These are phyloP conservation scores for Sporothrix phasma DNA, from an alignment of 2,329 filamentous ascomycete species.

Conservation along the genomic window DNA sequence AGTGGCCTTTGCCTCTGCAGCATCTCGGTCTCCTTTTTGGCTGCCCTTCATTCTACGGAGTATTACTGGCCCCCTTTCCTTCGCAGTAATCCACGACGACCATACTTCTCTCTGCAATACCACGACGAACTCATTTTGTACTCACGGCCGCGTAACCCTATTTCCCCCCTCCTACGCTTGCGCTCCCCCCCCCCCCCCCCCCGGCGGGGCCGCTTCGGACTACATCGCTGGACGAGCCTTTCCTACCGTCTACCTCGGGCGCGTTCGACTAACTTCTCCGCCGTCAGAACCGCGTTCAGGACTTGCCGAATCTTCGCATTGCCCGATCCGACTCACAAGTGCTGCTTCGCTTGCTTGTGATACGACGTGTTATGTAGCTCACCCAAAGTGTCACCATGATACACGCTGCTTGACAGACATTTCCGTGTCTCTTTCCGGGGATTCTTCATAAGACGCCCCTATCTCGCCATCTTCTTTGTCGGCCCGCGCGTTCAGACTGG, in stretches of 20 bases:
- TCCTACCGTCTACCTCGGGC: background rate
- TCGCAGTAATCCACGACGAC: too few species aligned
- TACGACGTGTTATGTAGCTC: background rate
- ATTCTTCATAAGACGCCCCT: background rate
- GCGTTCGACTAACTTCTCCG: background rate
- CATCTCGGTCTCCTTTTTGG: too few species aligned
- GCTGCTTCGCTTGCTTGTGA: background rate
- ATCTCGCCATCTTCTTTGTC: background rate
- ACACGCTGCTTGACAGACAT: background rate
- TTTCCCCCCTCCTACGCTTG: background rate
- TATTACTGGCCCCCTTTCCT: too few species aligned
- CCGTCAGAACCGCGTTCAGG: background rate
- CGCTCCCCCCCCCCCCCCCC: background rate
- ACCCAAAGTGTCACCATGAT: constrained; percentile 6
- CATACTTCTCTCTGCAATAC: background rate
- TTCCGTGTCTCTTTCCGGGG: background rate
- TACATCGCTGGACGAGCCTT: constrained; percentile 1
- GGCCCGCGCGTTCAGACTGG: background rate
- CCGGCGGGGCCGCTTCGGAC: too few species aligned
- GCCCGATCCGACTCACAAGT: background rate
- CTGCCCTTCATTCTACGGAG: too few species aligned
- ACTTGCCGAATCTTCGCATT: background rate
- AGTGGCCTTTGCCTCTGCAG: too few species aligned
- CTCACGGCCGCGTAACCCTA: too few species aligned
- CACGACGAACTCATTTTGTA: background rate